A percentile compares a stretch with the other conserved stretches of the same genome.
These are phyloP conservation scores for Cryptosporidium ubiquitum DNA, from an alignment of 169 alveolate species.

Conservation along the genomic window DNA sequence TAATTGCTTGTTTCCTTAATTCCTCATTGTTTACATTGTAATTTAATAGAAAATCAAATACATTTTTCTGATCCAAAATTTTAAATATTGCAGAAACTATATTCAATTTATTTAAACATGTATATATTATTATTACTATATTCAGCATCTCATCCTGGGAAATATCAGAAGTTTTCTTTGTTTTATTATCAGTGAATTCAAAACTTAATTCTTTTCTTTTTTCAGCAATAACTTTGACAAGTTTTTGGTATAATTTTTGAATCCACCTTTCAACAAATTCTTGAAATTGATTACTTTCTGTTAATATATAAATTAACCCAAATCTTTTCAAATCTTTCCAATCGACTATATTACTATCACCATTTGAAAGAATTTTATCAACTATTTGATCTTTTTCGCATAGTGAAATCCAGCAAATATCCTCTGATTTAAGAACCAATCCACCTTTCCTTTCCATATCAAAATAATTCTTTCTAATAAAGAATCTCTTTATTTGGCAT, in stretches of 20 bases:
- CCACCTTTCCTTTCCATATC: neutral
- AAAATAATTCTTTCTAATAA: constrained; percentile 17
- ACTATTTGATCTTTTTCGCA: constrained; percentile 26
- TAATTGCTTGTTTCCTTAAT: constrained; percentile 51
- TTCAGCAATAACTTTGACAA: constrained; percentile 5
- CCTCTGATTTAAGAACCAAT: constrained; percentile 27
- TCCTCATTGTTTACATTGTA: constrained; percentile 18
- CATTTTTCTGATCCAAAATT: constrained; percentile 48
- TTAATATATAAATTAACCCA: constrained; percentile 30
- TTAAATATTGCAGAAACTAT: constrained; percentile 73
- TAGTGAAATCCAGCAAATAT: constrained; percentile 67
- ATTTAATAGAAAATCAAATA: constrained; percentile 50
- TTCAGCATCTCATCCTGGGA: constrained; percentile 3
- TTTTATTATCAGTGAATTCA: neutral
- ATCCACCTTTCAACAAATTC: constrained; percentile 48
- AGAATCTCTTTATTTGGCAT: constrained; percentile 31
- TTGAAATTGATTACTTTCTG: constrained; percentile 9
- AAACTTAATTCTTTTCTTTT: constrained; percentile 30
- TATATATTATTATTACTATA: constrained; percentile 27
- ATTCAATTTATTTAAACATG: constrained; percentile 44
- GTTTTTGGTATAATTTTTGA: constrained; percentile 38
- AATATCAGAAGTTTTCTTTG: neutral
- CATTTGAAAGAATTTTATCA: constrained; percentile 16
- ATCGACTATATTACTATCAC: neutral
- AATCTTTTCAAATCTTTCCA: constrained; percentile 20